Evolutionary conservation across 2,329 filamentous ascomycete species (phyloP).

Genomic region (Colletotrichum acutatum): DNA sequence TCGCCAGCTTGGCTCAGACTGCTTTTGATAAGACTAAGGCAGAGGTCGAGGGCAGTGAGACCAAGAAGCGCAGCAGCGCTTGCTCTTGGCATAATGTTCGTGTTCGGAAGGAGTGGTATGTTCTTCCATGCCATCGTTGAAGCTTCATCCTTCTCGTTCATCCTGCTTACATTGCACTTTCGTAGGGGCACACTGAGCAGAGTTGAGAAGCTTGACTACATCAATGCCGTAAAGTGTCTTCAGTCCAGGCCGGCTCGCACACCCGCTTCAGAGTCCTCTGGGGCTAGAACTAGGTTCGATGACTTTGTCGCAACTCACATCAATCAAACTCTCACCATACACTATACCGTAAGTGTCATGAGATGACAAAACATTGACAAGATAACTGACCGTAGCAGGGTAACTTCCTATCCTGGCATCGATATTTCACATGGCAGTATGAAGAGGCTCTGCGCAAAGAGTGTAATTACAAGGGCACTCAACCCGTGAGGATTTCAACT

Average conservation of each 20-base stretch:
- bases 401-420: slow-evolving; percentile 46
- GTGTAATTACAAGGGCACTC: slow-evolving; percentile 52
- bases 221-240: slow-evolving; percentile 57
- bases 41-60: slow-evolving; percentile 25
- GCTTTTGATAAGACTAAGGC: slow-evolving; percentile 41
- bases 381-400: neutral
- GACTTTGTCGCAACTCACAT: slow-evolving; percentile 63
- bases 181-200: slow-evolving; percentile 43
- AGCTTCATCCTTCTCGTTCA: too few species aligned
- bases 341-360: slow-evolving; percentile 46
- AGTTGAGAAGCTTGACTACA: slow-evolving; percentile 51
- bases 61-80: slow-evolving; percentile 33
- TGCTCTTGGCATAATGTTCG: slow-evolving; percentile 43
- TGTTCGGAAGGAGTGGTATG: slow-evolving; percentile 46
- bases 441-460: slow-evolving; percentile 39
- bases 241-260: slow-evolving; percentile 49
- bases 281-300: slow-evolving; percentile 58
- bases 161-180: too few species aligned
- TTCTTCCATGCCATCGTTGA: neutral
- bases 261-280: slow-evolving; percentile 48
- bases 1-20: slow-evolving; percentile 19
- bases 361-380: neutral
- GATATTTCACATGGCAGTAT: slow-evolving; percentile 45
- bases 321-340: slow-evolving; percentile 56
- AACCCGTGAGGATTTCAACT: slow-evolving; percentile 44